Evolutionary conservation across 164 flowering plant species (phyloP).

Genomic region (Kalanchoe fedtschenkoi): DNA sequence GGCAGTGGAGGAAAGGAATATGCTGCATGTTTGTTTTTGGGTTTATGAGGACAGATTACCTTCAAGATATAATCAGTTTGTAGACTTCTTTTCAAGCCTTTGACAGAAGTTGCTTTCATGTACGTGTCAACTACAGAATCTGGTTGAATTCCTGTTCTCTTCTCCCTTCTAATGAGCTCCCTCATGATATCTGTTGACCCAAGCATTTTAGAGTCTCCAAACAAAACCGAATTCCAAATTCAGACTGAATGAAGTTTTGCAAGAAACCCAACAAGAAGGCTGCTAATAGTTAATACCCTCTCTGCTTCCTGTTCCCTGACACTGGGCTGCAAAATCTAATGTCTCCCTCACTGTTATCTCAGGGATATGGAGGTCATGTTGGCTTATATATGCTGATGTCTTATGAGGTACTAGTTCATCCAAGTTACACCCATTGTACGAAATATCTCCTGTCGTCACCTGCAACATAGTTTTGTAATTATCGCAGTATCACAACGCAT

Average conservation of each 20-base stretch:
- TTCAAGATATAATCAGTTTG: slow-evolving; percentile 20
- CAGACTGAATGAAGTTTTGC: not conserved
- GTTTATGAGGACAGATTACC: slow-evolving; percentile 7
- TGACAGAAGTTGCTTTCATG: slow-evolving; percentile 23
- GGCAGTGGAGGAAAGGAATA: not conserved
- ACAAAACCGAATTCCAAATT: not conserved
- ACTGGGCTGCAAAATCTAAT: slow-evolving; percentile 17
- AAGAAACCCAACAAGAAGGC: too few species aligned
- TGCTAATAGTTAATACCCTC: too few species aligned
- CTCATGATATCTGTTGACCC: slow-evolving; percentile 17
- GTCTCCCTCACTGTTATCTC: slow-evolving; percentile 20
- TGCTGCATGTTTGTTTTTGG: not conserved
- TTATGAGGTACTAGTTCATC: slow-evolving; percentile 15
- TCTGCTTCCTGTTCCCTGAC: slow-evolving; percentile 18
- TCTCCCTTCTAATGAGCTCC: slow-evolving; percentile 24
- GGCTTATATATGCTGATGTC: slow-evolving; percentile 20
- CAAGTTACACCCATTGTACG: slow-evolving; percentile 19
- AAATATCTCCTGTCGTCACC: slow-evolving; percentile 14
- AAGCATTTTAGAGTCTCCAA: not conserved
- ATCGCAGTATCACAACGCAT: not conserved
- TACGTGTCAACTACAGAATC: slow-evolving; percentile 20
- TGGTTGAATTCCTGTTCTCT: slow-evolving; percentile 19
- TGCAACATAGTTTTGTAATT: not conserved
- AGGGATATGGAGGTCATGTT: slow-evolving; percentile 16
- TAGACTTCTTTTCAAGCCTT: slow-evolving; percentile 13